Conservation (phyloP, 1,284 basidiomycete genomes). For the Tylopilus orsonianus region DNA sequence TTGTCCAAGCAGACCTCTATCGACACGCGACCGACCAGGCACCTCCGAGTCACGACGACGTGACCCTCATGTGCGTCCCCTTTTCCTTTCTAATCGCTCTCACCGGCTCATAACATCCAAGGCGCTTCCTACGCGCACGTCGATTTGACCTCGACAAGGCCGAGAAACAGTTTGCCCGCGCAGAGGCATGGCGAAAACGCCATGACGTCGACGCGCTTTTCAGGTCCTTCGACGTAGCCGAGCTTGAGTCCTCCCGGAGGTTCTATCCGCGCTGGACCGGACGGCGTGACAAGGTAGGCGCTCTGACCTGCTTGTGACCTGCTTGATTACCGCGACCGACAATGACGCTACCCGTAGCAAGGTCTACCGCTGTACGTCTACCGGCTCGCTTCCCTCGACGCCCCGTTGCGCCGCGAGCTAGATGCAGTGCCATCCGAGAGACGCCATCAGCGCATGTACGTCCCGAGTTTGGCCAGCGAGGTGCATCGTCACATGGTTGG, state of each 20-base stretch:
- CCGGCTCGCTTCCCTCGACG: conserved; percentile 55
- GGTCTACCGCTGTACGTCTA: conserved; percentile 76
- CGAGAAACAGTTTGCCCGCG: conserved; percentile 63
- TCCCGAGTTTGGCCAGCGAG: too few relatives aligned
- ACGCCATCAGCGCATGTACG: conserved; percentile 71
- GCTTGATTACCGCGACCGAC: not conserved
- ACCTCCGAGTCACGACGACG: conserved; percentile 60
- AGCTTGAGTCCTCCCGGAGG: conserved; percentile 57
- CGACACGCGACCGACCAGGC: conserved; percentile 34
- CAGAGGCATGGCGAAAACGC: conserved; percentile 63
- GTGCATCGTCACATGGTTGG: too few relatives aligned
- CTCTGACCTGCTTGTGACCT: too few relatives aligned
- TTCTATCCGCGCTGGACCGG: conserved; percentile 83
- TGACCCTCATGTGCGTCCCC: conserved; percentile 59
- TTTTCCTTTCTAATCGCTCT: not conserved
- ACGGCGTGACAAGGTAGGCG: conserved; percentile 62
- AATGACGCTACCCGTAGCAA: conserved; percentile 39
- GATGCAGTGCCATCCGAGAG: conserved; percentile 50
- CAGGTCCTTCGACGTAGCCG: conserved; percentile 53
- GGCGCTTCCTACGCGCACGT: conserved; percentile 76
- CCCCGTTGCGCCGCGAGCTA: conserved; percentile 58
- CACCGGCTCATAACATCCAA: conserved; percentile 25
- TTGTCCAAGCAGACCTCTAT: conserved; percentile 53
- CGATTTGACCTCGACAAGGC: conserved; percentile 63
- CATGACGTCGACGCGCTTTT: conserved; percentile 64